Conservation (phyloP, 2,329 filamentous ascomycete genomes). For the Septoria linicola region DNA sequence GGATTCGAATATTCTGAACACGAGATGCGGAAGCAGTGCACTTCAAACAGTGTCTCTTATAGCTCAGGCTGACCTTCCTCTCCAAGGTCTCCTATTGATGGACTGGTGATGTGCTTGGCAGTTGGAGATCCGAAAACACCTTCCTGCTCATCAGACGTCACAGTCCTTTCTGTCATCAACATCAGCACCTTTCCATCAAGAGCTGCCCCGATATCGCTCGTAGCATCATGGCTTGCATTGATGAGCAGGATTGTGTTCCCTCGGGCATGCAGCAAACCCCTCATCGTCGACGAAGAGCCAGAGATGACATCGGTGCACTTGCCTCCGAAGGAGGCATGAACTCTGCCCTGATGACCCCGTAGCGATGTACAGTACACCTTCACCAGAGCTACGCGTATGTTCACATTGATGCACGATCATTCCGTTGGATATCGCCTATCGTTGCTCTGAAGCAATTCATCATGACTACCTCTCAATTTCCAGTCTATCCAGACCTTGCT, state of each 20-base stretch:
- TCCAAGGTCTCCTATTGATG: not conserved
- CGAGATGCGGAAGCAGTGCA: too few relatives aligned
- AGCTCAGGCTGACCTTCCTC: too few relatives aligned
- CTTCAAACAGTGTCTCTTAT: too few relatives aligned
- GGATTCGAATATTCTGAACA: too few relatives aligned
- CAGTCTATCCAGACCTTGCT: conserved; percentile 37
- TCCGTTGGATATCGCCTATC: too few relatives aligned
- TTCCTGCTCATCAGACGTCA: not conserved
- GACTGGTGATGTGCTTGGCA: not conserved
- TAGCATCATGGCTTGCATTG: not conserved
- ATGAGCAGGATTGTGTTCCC: conserved; percentile 2
- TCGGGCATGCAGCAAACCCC: conserved; percentile 22
- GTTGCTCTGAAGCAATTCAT: not conserved
- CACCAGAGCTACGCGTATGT: too few relatives aligned
- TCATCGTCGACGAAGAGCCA: conserved; percentile 2
- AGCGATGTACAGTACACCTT: not conserved
- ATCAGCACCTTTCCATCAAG: not conserved
- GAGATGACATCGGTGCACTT: conserved; percentile 8
- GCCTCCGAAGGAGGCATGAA: not conserved
- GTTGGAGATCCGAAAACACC: not conserved
- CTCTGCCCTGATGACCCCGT: not conserved
- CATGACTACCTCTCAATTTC: conserved; percentile 24
- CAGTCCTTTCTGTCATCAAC: not conserved
- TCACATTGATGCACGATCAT: too few relatives aligned
- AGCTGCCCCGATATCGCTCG: conserved; percentile 1